Conservation (phyloP, 31 red algal genomes). For the Odonthalia washingtoniensis region DNA sequence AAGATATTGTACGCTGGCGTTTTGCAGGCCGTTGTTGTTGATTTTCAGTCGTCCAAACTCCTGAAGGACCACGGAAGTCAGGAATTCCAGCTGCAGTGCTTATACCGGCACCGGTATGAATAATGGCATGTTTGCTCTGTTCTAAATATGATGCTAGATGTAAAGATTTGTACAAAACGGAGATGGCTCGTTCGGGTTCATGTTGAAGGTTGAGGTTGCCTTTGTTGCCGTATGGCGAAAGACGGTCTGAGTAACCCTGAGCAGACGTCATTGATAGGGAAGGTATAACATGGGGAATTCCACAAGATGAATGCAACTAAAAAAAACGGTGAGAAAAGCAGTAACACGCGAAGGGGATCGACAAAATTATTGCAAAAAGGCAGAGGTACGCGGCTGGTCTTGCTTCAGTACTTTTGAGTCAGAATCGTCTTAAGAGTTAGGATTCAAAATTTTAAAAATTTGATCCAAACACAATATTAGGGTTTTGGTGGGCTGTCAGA, state of each 20-base stretch:
- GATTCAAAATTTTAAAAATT: too few relatives aligned
- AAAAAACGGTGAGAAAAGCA: too few relatives aligned
- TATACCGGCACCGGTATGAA: constrained; percentile 92
- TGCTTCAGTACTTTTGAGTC: too few relatives aligned
- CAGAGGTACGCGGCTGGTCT: too few relatives aligned
- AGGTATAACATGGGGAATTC: too few relatives aligned
- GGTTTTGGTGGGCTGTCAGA: too few relatives aligned
- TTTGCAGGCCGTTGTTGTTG: not conserved
- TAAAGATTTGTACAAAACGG: constrained; percentile 55
- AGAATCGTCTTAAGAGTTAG: too few relatives aligned
- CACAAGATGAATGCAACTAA: too few relatives aligned
- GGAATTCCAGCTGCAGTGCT: constrained; percentile 84
- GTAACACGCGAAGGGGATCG: too few relatives aligned
- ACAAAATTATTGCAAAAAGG: too few relatives aligned
- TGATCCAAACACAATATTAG: too few relatives aligned
- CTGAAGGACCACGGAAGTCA: constrained; percentile 90
- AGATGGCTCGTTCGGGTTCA: constrained; percentile 55
- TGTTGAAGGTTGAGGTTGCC: constrained; percentile 75
- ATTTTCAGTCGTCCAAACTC: constrained; percentile 80
- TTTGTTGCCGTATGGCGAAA: constrained; percentile 74
- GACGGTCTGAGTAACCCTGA: constrained; percentile 70
- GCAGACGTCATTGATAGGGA: constrained; percentile 66
- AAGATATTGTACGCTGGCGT: constrained; percentile 37
- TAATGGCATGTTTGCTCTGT: constrained; percentile 48
- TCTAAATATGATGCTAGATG: constrained; percentile 65